phyloP scores from a whole-genome alignment of 805 yeast species.

The Sugiyamaella chiloensis region DNA sequence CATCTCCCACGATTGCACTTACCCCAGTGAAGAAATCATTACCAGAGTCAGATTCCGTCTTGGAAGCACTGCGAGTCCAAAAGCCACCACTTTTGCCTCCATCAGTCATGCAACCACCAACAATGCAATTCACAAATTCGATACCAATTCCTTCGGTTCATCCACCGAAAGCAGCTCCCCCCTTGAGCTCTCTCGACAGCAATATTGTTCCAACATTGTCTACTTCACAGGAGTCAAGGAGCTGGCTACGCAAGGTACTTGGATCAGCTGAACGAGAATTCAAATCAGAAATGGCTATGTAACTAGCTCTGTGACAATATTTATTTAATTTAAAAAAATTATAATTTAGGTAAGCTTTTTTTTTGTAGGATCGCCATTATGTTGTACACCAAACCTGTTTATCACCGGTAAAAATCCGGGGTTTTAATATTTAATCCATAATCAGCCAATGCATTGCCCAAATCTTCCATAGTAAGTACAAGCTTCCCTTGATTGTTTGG shows the following conservation, averaged over 20 bases:
- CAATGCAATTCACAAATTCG: too few species aligned
- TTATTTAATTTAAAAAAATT: too few species aligned
- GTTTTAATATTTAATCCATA: conserved; percentile 86
- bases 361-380: not conserved
- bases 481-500: conserved; percentile 62
- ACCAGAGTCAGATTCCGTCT: not conserved
- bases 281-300: conserved; percentile 4
- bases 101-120: too few species aligned
- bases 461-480: conserved; percentile 87
- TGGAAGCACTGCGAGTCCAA: too few species aligned
- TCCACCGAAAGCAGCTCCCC: not conserved
- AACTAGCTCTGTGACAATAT: too few species aligned
- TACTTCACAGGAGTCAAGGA: not conserved
- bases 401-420: conserved; percentile 87
- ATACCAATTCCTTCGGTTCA: not conserved
- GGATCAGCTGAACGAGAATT: conserved; percentile 11
- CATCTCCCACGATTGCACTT: not conserved
- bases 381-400: not conserved
- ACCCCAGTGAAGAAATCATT: not conserved
- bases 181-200: not conserved
- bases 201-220: not conserved
- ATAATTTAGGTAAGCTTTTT: too few species aligned
- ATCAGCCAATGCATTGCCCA: conserved; percentile 88
- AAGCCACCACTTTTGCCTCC: too few species aligned
- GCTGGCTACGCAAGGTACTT: conserved; percentile 9